Evolutionary conservation across 805 yeast genomes (phyloP).

Genomic region (Scheffersomyces spartinae): DNA sequence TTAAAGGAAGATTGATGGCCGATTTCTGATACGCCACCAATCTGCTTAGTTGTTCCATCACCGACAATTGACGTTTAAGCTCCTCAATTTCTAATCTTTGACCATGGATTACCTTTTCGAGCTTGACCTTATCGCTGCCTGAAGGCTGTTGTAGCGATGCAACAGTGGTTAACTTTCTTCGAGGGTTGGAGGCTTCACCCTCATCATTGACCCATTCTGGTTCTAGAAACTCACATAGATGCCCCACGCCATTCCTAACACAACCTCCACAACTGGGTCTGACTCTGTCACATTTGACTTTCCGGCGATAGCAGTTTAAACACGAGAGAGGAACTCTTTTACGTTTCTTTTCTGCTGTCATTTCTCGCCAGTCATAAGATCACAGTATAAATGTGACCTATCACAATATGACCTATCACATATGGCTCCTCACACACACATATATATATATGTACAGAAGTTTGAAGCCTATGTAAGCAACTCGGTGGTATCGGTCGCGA

Average conservation of each 20-base stretch:
- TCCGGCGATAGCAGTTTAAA: conserved; percentile 26
- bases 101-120: conserved; percentile 12
- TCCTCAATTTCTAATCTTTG: conserved; percentile 22
- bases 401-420: too few species aligned
- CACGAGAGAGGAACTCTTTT: conserved; percentile 30
- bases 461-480: too few species aligned
- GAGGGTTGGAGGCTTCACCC: conserved; percentile 1
- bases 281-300: conserved; percentile 32
- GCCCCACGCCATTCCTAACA: conserved; percentile 26
- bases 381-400: too few species aligned
- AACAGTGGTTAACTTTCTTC: not conserved
- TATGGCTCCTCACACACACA: too few species aligned
- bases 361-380: not conserved
- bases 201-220: conserved; percentile 22
- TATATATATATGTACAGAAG: too few species aligned
- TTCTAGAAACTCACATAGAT: conserved; percentile 27
- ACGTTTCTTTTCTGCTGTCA: conserved; percentile 10
- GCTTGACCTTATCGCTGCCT: too few species aligned
- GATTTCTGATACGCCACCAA: too few species aligned
- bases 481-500: too few species aligned
- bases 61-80: conserved; percentile 15
- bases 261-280: conserved; percentile 32
- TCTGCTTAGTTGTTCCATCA: conserved; percentile 4
- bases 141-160: not conserved
- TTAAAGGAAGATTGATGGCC: conserved; percentile 4